Base-by-base conservation (phyloP, 805 yeast genomes). In the Kazachstania martiniae region DNA sequence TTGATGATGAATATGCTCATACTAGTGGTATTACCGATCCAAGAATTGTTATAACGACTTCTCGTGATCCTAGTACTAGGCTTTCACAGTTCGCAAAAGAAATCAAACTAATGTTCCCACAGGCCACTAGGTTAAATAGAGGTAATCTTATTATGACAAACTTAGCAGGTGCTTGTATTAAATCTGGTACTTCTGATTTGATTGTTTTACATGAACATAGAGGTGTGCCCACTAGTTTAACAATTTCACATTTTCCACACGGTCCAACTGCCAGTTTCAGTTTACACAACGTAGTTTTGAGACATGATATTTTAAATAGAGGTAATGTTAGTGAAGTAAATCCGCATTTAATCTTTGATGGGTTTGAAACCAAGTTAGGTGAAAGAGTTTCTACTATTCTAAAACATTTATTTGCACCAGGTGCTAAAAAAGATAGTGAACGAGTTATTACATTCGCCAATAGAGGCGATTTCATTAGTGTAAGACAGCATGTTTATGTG, bases 221-320 rank as follows among this genome's bases (percentile, higher is more conserved):
- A 60, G 99, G 99, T 72, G 89, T 84, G 0, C 99, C 99, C 32
- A 87, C 95, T 0, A 83, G 95, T 1, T 50, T 91, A 38, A 89
- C 97, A 1, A 63, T 91, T 18, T 78, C 91, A 21, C 99, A 91
- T 64, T 82, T 91, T 56, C 99, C 98, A 4, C 95, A 91, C 54
- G 99, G 99, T 0, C 99, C 98, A 13, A 82, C 96, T 2, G 93
- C 91, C 21, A 78, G 82, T 28, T 91, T 91, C 66, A 83, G 96
- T 8, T 63, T 91, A 36, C 97, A 91, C 59, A 91, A 91, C 50
- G 97, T 91, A 33, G 86, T 84, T 17, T 65, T 91, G 36, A 77
- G 97, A 57, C 99, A 91, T 57, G 99, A 91, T 61, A 70, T 91
- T 28, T 65, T 79, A 18, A 74, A 84, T 47, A 68, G 80, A 19